Evolutionary conservation across 306 rosid species (phyloP).

Genomic region (Lagenaria siceraria): DNA sequence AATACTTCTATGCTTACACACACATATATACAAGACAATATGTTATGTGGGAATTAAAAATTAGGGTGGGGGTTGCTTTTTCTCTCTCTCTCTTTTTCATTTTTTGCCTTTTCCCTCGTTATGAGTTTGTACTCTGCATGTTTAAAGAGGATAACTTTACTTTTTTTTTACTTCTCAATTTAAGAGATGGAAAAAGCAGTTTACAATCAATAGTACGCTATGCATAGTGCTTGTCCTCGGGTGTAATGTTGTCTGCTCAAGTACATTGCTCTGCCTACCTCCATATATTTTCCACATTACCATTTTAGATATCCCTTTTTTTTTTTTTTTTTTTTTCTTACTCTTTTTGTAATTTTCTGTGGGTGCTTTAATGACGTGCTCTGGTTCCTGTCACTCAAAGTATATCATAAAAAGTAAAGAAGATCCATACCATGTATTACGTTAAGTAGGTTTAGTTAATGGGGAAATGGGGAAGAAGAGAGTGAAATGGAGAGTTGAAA

Average conservation of each 20-base stretch:
- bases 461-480: no score
- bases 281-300: not conserved
- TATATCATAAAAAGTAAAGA: no score
- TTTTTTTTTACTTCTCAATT: not conserved
- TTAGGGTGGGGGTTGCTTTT: not conserved
- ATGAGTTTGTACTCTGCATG: not conserved
- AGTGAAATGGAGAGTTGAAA: not conserved
- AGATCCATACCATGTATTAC: no score
- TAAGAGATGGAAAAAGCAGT: not conserved
- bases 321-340: not conserved
- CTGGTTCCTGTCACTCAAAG: not conserved
- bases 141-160: not conserved
- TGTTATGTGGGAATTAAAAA: not conserved
- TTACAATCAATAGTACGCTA: not conserved
- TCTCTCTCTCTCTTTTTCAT: not conserved
- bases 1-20: not conserved
- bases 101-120: not conserved
- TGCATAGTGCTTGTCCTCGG: slow-evolving; percentile 1
- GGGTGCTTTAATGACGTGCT: not conserved
- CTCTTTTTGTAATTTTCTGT: not conserved
- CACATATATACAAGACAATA: not conserved
- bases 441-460: no score
- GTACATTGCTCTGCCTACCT: not conserved
- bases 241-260: slow-evolving; percentile 4
- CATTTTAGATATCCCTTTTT: not conserved